Evolutionary conservation across 2,329 filamentous ascomycete genomes (phyloP), one percentile per base, ranked within the genome.

Genomic region (Colletotrichum plurivorum): DNA sequence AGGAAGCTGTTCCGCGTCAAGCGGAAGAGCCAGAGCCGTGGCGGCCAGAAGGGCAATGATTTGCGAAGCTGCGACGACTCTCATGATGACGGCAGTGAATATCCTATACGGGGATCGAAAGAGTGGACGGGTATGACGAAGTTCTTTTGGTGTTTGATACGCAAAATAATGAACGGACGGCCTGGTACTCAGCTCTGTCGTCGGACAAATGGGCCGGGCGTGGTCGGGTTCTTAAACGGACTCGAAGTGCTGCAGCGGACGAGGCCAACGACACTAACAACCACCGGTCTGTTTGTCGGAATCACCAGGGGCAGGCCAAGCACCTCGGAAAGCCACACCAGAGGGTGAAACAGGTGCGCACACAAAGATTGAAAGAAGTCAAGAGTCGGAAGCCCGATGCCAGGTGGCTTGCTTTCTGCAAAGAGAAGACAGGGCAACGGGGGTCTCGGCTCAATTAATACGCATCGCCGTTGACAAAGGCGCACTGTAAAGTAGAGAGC

Each of bases 301-400:
- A 54, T 43, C 63, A 48, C 48, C 18, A 68, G 39, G 18, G 22
- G 59, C 27, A 41, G 12, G n/a, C 18, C 2, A 49, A 20, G 18
- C 20, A 46, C 20, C 43, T 41, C 12, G 20, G 16, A 60, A 46
- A 66, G 66, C 54, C 61, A 69, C 58, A 20, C 54, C 48, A 58
- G 43, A 55, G 61, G 41, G 60, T 65, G 54, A 68, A 68, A 68
- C 65, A 25, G 22, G 54, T 25, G 61, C 22, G 60, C 10, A n/a
- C 6, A 41, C 53, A 48, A 63, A 64, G 46, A 43, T 4, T 25
- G 27, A 48, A 43, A 51, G 16, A 52, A 52, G 52, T 48, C 25
- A 43, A 43, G 41, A 43, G 41, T 16, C 41, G 36, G 43, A n/a
- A 15, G 31, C 39, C 48, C 52, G 53, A 20, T 53, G 66, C 31